Base-by-base conservation (phyloP, 2,329 filamentous ascomycete genomes). In the Diaporthe longicolla region DNA sequence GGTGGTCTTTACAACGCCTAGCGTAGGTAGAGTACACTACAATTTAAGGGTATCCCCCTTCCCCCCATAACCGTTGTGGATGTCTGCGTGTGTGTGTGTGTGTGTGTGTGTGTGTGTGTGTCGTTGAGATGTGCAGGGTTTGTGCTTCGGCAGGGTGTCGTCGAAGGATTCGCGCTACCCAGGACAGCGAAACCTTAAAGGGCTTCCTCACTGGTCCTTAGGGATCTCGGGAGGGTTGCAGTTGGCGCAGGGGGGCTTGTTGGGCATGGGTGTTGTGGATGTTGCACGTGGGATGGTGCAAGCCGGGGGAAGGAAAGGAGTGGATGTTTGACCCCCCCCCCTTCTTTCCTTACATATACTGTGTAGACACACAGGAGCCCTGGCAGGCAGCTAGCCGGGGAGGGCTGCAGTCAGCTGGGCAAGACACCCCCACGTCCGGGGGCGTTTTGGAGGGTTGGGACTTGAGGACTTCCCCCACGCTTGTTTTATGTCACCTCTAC, bases 181-280 rank as follows among this genome's bases (percentile, higher is more conserved):
- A 37, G 29, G 45, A 19, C n/a, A 29, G 48, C 63, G 29, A 68
- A 68, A 68, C 63, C 48, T 40, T 68, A 68, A 68, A 54, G 26
- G 2, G 32, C 48, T 35, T 54, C 48, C 40, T 52, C 48, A 40
- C 48, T 68, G 32, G 48, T 21, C 32, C 63, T 15, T 15, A 24
- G 19, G 48, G 21, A 26, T 52, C 29, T 32, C 48, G 48, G 63
- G 48, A 54, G 32, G 61, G 63, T 68, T 68, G 63, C 63, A 68
- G 45, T 52, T 21, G 63, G 63, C 45, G 29, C 45, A 37, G 48
- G 63, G 63, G 63, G 48, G 45, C 21, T 50, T 50, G 43, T 3
- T n/a, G 9, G 43, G 43, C 43, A 24, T 19, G 26, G 61, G 43
- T 21, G 26, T 19, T 26, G 55, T 26, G 58, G 21, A 17, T 13